Conservation (phyloP, 805 yeast species). For the Isabelozyma rhagii region DNA sequence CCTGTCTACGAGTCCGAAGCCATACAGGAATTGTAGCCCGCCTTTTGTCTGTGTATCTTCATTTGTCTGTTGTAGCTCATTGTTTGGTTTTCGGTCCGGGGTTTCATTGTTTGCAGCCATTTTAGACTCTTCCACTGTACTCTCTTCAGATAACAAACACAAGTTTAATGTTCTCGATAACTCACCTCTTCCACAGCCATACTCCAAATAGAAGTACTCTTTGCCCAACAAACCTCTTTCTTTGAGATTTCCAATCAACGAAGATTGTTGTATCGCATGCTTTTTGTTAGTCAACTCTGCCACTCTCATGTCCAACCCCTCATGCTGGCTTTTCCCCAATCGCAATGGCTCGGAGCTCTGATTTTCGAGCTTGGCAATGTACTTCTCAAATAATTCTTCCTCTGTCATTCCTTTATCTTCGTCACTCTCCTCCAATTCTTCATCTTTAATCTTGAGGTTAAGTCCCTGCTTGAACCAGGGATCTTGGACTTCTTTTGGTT, state of each 20-base stretch:
- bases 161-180: constrained; percentile 60
- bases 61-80: too few species aligned
- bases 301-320: constrained; percentile 38
- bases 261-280: constrained; percentile 81
- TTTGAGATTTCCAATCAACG: constrained; percentile 67
- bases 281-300: constrained; percentile 56
- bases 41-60: too few species aligned
- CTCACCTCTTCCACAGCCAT: constrained; percentile 92
- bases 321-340: constrained; percentile 15
- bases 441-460: constrained; percentile 32
- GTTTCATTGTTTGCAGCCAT: not conserved
- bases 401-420: constrained; percentile 14
- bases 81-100: not conserved
- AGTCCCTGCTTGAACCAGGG: constrained; percentile 51
- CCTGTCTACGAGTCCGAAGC: constrained; percentile 69
- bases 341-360: constrained; percentile 13
- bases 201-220: constrained; percentile 54
- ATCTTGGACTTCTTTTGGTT: constrained; percentile 30
- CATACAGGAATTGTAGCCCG: constrained; percentile 12
- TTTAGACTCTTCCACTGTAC: not conserved
- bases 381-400: constrained; percentile 10
- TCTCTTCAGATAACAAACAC: constrained; percentile 25
- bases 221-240: constrained; percentile 34
- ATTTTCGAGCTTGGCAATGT: constrained; percentile 12
- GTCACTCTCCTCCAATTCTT: constrained; percentile 6